Conservation (phyloP, 441 rosid species). For the Pelargonium citronellum region DNA sequence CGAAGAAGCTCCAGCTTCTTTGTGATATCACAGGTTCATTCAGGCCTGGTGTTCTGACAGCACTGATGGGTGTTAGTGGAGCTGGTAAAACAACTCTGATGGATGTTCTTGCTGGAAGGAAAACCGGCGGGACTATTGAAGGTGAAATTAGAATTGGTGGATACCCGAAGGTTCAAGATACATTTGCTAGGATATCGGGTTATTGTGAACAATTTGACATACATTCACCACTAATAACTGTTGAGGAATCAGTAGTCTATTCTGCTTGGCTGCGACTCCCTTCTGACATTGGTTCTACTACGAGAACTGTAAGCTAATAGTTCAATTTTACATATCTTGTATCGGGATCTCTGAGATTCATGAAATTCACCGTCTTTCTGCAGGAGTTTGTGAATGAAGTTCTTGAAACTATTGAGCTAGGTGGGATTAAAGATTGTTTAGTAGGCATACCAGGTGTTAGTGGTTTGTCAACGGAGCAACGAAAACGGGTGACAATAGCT, state of each 20-base stretch:
- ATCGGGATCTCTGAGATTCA: no score
- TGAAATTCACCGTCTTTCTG: not conserved
- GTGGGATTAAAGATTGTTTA: conserved; percentile 38
- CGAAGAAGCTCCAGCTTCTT: conserved; percentile 47
- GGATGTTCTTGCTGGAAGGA: conserved; percentile 69
- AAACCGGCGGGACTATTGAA: conserved; percentile 50
- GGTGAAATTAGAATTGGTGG: conserved; percentile 59
- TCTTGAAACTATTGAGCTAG: conserved; percentile 49
- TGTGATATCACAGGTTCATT: conserved; percentile 46
- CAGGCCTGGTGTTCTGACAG: conserved; percentile 62
- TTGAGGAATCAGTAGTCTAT: conserved; percentile 48
- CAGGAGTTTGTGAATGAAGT: conserved; percentile 52
- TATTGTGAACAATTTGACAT: conserved; percentile 64
- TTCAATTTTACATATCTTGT: not conserved
- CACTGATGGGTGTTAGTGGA: conserved; percentile 72
- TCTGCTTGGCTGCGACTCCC: conserved; percentile 63
- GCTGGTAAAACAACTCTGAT: conserved; percentile 71
- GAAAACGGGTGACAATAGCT: conserved; percentile 53
- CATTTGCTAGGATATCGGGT: conserved; percentile 59
- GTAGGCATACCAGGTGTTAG: conserved; percentile 47
- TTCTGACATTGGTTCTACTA: conserved; percentile 31
- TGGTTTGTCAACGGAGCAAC: conserved; percentile 62
- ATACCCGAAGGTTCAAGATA: conserved; percentile 47
- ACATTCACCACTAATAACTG: conserved; percentile 57
- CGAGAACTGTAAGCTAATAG: conserved; percentile 34